phyloP scores from a whole-genome alignment of 805 yeast species.

The Kockiozyma suomiensis region DNA sequence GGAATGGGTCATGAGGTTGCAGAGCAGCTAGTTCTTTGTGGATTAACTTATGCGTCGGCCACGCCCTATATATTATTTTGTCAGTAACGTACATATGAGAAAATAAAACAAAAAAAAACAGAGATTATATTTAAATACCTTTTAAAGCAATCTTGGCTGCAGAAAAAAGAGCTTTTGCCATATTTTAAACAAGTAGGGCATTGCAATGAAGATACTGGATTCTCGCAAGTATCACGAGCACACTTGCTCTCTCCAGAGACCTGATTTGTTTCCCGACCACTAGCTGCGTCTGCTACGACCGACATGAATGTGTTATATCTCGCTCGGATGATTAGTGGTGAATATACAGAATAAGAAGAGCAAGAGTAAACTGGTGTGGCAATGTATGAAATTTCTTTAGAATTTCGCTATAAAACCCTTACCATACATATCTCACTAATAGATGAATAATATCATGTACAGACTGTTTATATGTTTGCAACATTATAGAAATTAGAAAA shows the following conservation, averaged over 20 bases:
- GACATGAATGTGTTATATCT: too few species aligned
- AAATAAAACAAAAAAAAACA: background rate
- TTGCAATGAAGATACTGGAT: constrained; percentile 74
- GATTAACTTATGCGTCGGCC: constrained; percentile 62
- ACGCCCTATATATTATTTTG: background rate
- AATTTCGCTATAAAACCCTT: too few species aligned
- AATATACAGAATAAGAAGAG: too few species aligned
- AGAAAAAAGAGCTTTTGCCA: constrained; percentile 65
- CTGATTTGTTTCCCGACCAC: background rate
- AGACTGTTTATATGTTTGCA: too few species aligned
- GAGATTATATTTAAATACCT: constrained; percentile 16
- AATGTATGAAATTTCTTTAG: too few species aligned
- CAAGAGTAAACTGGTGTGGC: too few species aligned
- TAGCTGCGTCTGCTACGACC: background rate
- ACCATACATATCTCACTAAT: too few species aligned
- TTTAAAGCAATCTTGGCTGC: constrained; percentile 82
- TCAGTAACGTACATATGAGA: background rate
- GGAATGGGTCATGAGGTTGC: constrained; percentile 75
- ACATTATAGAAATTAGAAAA: too few species aligned
- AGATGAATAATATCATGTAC: too few species aligned
- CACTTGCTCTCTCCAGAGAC: constrained; percentile 47
- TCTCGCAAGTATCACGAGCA: constrained; percentile 82
- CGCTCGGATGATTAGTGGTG: background rate
- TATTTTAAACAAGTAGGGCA: constrained; percentile 90
- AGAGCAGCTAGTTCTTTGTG: constrained; percentile 26